Percentiles rank a stretch among this genome's conserved stretches.
phyloP scores from a whole-genome alignment of 2,329 filamentous ascomycete species.

The Aspergillus terreus region DNA sequence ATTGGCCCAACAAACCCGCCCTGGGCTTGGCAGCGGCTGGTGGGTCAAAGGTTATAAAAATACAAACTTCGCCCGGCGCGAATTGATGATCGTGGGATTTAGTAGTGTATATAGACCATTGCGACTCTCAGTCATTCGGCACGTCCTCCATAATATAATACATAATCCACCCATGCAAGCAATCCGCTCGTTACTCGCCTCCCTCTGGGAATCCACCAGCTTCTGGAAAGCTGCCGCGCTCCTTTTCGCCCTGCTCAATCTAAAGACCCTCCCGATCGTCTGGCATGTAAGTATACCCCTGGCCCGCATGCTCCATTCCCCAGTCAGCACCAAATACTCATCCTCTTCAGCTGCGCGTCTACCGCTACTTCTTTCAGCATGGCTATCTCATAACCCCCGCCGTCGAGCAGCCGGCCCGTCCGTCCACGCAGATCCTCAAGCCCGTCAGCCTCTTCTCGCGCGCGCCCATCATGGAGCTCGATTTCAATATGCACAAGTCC shows the following conservation, averaged over 20 bases:
- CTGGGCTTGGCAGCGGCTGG: no score
- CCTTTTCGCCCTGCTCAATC: slow-evolving; percentile 23
- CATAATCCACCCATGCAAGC: slow-evolving; percentile 7
- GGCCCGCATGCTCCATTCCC: not conserved
- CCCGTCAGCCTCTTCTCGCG: slow-evolving; percentile 64
- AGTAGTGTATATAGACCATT: no score
- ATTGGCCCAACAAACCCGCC: no score
- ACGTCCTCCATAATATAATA: no score
- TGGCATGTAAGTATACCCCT: slow-evolving; percentile 27
- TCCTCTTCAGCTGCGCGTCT: slow-evolving; percentile 50
- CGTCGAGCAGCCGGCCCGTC: slow-evolving; percentile 40
- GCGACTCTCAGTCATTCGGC: no score
- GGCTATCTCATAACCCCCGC: slow-evolving; percentile 42
- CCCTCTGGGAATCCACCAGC: slow-evolving; percentile 9
- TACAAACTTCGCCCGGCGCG: no score
- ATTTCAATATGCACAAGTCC: slow-evolving; percentile 78
- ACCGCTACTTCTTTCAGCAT: slow-evolving; percentile 54
- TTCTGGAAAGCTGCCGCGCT: slow-evolving; percentile 24
- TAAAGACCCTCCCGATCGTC: slow-evolving; percentile 25
- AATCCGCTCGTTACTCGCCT: slow-evolving; percentile 9
- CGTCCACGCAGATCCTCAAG: slow-evolving; percentile 55
- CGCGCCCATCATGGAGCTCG: slow-evolving; percentile 68
- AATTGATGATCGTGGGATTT: no score
- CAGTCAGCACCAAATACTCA: not conserved
- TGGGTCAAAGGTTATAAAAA: no score